A percentile compares a stretch with the other conserved stretches of the same genome.
These are phyloP conservation scores for Clarireedia paspali DNA, from an alignment of 2,329 filamentous ascomycete species.

Conservation along the genomic window DNA sequence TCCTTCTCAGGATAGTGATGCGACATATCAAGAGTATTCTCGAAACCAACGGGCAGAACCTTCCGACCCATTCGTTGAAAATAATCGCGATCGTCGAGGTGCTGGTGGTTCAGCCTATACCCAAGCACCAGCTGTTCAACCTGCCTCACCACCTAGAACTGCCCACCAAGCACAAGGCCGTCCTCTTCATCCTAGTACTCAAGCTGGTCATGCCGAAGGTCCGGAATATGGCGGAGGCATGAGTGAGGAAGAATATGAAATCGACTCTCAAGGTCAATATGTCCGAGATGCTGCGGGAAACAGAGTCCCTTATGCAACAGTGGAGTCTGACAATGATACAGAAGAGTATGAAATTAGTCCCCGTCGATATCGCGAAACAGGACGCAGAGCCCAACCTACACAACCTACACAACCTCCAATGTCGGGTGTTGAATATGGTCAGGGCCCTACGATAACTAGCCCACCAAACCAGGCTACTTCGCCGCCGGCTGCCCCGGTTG, in stretches of 20 bases:
- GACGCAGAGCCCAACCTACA: conserved; percentile 14
- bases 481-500: conserved; percentile 32
- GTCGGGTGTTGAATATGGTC: conserved; percentile 24
- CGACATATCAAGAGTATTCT: conserved; percentile 23
- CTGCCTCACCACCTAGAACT: conserved; percentile 28
- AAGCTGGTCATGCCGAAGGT: conserved; percentile 23
- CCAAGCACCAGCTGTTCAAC: conserved; percentile 37
- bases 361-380: conserved; percentile 22
- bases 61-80: conserved; percentile 55
- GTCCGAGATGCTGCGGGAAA: conserved; percentile 53
- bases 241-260: conserved; percentile 64
- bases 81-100: conserved; percentile 23
- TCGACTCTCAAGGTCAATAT: conserved; percentile 53
- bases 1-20: conserved; percentile 11
- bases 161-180: conserved; percentile 39
- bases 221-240: conserved; percentile 39
- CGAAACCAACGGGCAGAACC: conserved; percentile 43
- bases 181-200: conserved; percentile 16
- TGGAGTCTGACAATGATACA: conserved; percentile 42
- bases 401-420: conserved; percentile 16
- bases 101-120: conserved; percentile 22
- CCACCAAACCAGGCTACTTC: conserved; percentile 8
- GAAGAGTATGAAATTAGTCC: conserved; percentile 48
- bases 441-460: conserved; percentile 15
- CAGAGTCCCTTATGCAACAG: conserved; percentile 42